Percentiles rank a stretch among this genome's conserved stretches.
phyloP scores from a whole-genome alignment of 2,329 filamentous ascomycete genomes.

The Colletotrichum sp. region DNA sequence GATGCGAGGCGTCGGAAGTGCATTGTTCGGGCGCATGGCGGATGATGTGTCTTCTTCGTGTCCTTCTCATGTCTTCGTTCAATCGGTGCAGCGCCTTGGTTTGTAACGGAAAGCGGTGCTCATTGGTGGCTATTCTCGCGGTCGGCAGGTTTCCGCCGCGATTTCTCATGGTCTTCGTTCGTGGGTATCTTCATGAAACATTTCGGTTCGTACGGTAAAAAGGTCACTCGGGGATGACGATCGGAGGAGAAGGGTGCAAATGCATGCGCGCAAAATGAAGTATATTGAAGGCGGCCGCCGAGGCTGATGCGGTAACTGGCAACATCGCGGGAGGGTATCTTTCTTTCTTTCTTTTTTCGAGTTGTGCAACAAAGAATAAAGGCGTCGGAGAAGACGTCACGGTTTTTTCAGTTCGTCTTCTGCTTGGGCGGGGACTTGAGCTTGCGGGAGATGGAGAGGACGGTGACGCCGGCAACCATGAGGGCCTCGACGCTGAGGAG shows the following conservation, averaged over 20 bases:
- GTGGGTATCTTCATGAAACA: neutral
- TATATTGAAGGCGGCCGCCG: neutral
- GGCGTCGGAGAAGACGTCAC: neutral
- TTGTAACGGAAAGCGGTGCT: neutral
- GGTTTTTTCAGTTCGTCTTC: neutral
- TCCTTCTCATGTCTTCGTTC: neutral
- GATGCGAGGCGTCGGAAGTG: neutral
- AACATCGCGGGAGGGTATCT: neutral
- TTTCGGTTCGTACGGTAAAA: neutral
- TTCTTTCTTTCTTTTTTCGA: neutral
- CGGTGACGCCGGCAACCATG: slow-evolving; percentile 45
- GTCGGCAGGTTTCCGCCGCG: neutral
- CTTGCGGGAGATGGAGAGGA: slow-evolving; percentile 33
- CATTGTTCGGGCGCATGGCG: neutral
- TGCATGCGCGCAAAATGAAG: neutral
- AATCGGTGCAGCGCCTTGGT: neutral
- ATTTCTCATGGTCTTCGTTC: neutral
- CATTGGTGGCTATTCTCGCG: neutral
- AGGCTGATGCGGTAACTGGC: neutral
- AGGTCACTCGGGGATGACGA: neutral
- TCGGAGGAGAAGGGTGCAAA: neutral
- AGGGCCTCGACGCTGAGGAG: slow-evolving; percentile 50
- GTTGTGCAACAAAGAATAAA: neutral
- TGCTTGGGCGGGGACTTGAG: slow-evolving; percentile 22
- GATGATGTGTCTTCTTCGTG: neutral